Percentiles rank a stretch among this genome's conserved stretches.
These are phyloP conservation scores for Candida labiduridarum DNA, from an alignment of 1,139 yeast genomes.

Conservation along the genomic window DNA sequence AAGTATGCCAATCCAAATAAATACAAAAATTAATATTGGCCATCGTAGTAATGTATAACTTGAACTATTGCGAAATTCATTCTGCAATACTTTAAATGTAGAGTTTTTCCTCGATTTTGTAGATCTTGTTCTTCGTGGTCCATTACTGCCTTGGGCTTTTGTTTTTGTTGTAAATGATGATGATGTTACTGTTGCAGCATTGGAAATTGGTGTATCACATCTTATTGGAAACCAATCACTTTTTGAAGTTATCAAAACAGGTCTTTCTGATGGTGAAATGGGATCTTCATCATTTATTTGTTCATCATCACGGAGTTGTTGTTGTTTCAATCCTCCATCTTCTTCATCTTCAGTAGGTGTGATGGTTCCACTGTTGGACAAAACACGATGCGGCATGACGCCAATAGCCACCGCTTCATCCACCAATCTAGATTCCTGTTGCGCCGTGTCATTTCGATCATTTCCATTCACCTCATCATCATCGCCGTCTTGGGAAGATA, in stretches of 20 bases:
- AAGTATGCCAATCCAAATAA: constrained; percentile 56
- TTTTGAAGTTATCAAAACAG: constrained; percentile 53
- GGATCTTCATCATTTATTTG: neutral
- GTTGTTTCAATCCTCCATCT: neutral
- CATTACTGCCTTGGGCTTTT: too few relatives aligned
- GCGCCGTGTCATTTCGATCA: neutral
- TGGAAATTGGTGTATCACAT: constrained; percentile 13
- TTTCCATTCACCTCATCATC: constrained; percentile 6
- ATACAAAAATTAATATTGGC: constrained; percentile 59
- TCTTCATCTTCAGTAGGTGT: neutral
- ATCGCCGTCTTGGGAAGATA: neutral
- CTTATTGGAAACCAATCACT: constrained; percentile 72
- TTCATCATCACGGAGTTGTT: neutral
- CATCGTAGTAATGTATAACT: constrained; percentile 62
- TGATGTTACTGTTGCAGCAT: neutral
- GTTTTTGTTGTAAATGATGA: neutral
- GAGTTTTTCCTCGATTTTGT: constrained; percentile 12
- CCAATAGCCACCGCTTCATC: neutral
- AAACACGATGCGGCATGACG: neutral
- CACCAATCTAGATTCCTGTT: neutral
- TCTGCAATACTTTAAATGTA: constrained; percentile 25
- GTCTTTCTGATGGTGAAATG: constrained; percentile 15
- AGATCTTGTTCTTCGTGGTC: too few relatives aligned
- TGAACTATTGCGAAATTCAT: constrained; percentile 48
- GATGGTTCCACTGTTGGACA: neutral